phyloP scores from a whole-genome alignment of 768 basidiomycete species.

The Suillus sp. region DNA sequence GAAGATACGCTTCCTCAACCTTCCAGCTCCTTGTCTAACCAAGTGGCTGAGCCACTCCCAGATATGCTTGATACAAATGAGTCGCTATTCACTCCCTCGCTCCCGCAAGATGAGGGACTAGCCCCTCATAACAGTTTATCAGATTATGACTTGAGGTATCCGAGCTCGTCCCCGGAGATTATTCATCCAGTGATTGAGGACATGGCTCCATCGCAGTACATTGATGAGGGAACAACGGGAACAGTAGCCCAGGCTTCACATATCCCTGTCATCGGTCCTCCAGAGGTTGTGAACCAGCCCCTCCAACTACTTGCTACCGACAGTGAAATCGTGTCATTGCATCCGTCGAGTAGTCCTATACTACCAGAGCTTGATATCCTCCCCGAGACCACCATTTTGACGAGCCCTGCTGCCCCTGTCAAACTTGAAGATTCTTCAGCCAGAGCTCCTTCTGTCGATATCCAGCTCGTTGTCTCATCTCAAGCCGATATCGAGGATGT shows the following conservation, averaged over 20 bases:
- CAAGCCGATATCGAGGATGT: neutral
- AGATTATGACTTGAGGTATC: neutral
- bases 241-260: neutral
- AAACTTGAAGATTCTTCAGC: too few species aligned
- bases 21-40: neutral
- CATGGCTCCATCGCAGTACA: neutral
- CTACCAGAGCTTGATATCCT: neutral
- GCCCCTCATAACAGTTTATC: neutral
- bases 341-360: neutral
- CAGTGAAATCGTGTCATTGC: neutral
- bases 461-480: neutral
- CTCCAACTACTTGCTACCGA: neutral
- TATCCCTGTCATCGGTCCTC: neutral
- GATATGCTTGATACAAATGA: neutral
- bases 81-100: neutral
- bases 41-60: neutral
- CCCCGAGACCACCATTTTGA: neutral
- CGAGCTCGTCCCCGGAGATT: constrained; percentile 4
- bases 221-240: neutral
- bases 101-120: neutral
- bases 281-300: neutral
- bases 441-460: neutral
- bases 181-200: neutral
- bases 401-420: neutral
- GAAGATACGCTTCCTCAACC: neutral